A percentile compares a stretch with the other conserved stretches of the same genome.
phyloP scores from a whole-genome alignment of 352 stramenopile genomes.

The Phytopythium boreale region DNA sequence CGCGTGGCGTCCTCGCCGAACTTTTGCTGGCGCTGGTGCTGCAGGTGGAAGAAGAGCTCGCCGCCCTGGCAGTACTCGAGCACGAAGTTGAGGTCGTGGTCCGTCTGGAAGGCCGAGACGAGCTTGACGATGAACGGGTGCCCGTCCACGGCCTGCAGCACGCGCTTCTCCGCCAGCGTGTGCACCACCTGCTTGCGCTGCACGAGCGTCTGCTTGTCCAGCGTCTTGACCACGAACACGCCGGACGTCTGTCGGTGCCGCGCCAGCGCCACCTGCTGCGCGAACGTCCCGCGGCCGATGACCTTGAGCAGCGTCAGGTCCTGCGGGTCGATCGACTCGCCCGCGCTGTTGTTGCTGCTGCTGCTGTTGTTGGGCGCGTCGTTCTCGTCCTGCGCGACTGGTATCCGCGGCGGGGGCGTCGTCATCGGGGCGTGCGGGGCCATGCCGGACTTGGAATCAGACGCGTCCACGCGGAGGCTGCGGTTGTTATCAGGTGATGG shows the following conservation, averaged over 20 bases:
- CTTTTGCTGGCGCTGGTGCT: slow-evolving; percentile 68
- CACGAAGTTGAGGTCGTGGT: slow-evolving; percentile 77
- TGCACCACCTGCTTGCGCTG: slow-evolving; percentile 76
- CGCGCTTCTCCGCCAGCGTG: slow-evolving; percentile 78
- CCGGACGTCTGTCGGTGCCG: slow-evolving; percentile 43
- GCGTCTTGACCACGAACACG: slow-evolving; percentile 80
- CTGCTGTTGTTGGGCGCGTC: too few relatives aligned
- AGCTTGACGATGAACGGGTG: slow-evolving; percentile 83
- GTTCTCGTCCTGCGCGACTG: too few relatives aligned
- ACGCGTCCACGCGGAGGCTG: background rate
- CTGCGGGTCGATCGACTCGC: slow-evolving; percentile 41
- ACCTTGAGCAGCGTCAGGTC: slow-evolving; percentile 81
- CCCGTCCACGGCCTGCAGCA: slow-evolving; percentile 56
- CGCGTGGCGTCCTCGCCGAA: slow-evolving; percentile 57
- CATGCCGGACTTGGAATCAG: background rate
- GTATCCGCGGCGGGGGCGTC: background rate
- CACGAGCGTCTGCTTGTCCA: slow-evolving; percentile 73
- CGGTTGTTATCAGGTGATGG: background rate
- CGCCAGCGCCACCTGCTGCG: slow-evolving; percentile 76
- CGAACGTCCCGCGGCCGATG: slow-evolving; percentile 83
- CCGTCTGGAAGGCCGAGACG: slow-evolving; percentile 70
- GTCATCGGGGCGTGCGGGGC: background rate
- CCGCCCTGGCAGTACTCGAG: slow-evolving; percentile 83
- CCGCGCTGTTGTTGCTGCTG: background rate
- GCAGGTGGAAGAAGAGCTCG: slow-evolving; percentile 85